These are phyloP conservation scores for Skeletonema marinoi DNA, from an alignment of 108 stramenopile genomes.

Conservation along the genomic window DNA sequence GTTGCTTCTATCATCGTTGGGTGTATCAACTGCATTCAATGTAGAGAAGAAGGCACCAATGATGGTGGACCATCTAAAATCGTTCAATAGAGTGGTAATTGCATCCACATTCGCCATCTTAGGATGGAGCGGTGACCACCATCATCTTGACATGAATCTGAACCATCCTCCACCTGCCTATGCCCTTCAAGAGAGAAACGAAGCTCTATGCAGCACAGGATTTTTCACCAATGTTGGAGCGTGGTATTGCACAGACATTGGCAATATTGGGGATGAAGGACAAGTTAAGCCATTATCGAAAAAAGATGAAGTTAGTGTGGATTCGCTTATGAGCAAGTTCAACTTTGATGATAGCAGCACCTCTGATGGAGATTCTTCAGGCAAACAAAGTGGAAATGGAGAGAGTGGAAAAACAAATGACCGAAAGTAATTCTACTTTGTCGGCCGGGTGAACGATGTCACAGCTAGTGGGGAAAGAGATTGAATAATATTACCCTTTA, in stretches of 20 bases:
- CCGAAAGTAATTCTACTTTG: neutral
- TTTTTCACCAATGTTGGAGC: constrained; percentile 72
- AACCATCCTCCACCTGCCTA: constrained; percentile 30
- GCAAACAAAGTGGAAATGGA: neutral
- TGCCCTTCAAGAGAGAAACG: constrained; percentile 59
- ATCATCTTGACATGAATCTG: neutral
- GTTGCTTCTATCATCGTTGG: neutral
- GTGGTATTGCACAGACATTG: constrained; percentile 76
- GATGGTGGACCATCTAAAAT: neutral
- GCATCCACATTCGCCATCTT: neutral
- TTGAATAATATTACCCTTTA: neutral
- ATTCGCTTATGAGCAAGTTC: constrained; percentile 50
- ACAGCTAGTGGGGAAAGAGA: neutral
- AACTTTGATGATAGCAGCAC: constrained; percentile 13
- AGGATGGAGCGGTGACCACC: neutral
- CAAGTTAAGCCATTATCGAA: constrained; percentile 25
- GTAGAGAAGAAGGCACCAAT: neutral
- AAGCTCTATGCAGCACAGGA: constrained; percentile 72
- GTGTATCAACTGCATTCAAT: neutral
- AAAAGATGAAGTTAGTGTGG: constrained; percentile 19
- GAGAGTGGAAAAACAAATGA: neutral
- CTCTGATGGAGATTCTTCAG: neutral
- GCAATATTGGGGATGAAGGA: constrained; percentile 73
- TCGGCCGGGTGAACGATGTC: neutral
- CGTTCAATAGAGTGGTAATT: neutral